Base-by-base conservation (phyloP, 225 moss, liverwort and hornwort species). In the Physcomitrellopsis africana region DNA sequence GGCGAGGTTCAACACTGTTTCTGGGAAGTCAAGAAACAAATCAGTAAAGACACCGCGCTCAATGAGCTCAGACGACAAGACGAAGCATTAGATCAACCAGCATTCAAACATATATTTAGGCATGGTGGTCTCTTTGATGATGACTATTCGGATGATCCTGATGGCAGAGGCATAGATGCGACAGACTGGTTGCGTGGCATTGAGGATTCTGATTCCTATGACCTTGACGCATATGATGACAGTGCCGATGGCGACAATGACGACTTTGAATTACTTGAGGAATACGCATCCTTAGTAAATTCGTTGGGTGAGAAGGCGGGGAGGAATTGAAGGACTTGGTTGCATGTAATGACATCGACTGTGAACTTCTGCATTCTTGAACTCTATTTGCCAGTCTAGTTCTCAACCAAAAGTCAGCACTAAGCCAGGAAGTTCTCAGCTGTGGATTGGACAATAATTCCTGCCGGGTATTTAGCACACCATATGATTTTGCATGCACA, bases 71-170 rank as follows among this genome's bases (percentile, higher is more conserved):
- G 79, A 22, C 76, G 79, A 54, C 81, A 76, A 48, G 88, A 89
- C 63, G 53, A 54, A 17, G 67, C 63, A 24, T 75, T 73, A 58
- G 67, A 46, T 52, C 76, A 81, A 60, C 88, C 85, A 47, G 80
- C 67, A 51, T 81, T 83, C 74, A 85, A 80, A 11, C 62, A 78
- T 12, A 60, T 85, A 23, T 83, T 89, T 54, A 73, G 85, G 60
- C 85, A 85, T 51, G 85, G 78, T 12, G 88, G 88, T 44, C 65
- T 85, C 16, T 88, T 85, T 74, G 85, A 85, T 54, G 82, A 81
- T 8, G 83, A 85, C 63, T 88, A 83, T 10, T 54, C 67, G 12
- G 56, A 1, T 10, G 80, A 80, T 37, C 71, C 76, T 11, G 85
- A 79, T 73, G 78, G 79, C 68, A 82, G 58, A 53, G 87, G 85